Evolutionary conservation across 495 filamentous ascomycete genomes (phyloP), one percentile per base, ranked within the genome.

Genomic region (Hapsidospora chrysogenum): DNA sequence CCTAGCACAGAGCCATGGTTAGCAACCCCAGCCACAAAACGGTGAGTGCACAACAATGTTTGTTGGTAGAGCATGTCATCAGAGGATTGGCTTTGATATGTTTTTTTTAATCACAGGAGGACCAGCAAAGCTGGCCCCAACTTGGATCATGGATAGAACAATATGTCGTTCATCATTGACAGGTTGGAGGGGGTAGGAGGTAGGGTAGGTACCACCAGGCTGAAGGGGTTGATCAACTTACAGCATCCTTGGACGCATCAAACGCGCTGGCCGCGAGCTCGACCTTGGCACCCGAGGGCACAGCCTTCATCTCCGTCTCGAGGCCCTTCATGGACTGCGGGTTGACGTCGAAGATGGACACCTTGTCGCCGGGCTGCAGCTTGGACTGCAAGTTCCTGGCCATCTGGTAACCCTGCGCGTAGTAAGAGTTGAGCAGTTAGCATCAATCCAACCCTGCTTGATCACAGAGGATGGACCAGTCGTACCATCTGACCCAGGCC

Each of bases 401-500:
- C 84, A 92, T 92, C 43, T 80, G 74, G 38, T 80, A 87, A 2
- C 81, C 81, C 63, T 66, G 41, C 17, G 36, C 9, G 29, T 11
- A 3, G 10, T 25, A 8, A n/a, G 1, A 13, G n/a, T 31, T n/a
- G 10, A 29, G 20, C 43, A 36, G 37, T 14, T 26, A 13, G 20
- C 25, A 17, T 27, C 0, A 1, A 15, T n/a, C 35, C n/a, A 27
- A 2, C 33, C 21, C 0, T 7, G 29, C 31, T n/a, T 33, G 15
- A 7, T 3, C 41, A 10, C 19, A 41, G 26, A 18, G 17, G n/a
- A n/a, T n/a, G 36, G 10, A 28, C 2, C 26, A 25, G 35, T 45
- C 73, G 31, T 66, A 84, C 84, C 84, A 92, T 92, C 47, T 81
- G 78, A 6, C 84, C 84, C 18, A 92, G 57, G 3, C 84, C 84